These are phyloP conservation scores for Asterella californica DNA, from an alignment of 225 moss, liverwort and hornwort genomes.

Conservation along the genomic window DNA sequence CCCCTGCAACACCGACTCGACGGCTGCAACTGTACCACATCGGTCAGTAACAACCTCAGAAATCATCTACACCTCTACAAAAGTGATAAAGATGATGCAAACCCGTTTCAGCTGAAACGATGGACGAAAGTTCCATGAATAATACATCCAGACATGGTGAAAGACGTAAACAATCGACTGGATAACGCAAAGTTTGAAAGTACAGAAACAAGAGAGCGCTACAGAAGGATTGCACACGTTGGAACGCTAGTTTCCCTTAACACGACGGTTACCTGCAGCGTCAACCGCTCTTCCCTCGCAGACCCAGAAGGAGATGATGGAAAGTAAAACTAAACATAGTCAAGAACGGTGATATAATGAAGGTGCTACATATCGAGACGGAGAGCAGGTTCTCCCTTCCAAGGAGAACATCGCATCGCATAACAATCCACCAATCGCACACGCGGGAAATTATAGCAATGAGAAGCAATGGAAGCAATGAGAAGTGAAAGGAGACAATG, in stretches of 20 bases:
- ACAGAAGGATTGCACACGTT: not conserved
- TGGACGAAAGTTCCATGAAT: not conserved
- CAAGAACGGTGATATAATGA: not conserved
- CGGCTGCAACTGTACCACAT: conserved; percentile 55
- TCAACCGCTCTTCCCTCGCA: not conserved
- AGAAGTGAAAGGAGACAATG: too few relatives aligned
- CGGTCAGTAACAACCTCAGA: not conserved
- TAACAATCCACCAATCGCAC: too few relatives aligned
- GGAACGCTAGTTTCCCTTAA: not conserved
- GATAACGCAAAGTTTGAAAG: too few relatives aligned
- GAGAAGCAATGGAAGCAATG: too few relatives aligned
- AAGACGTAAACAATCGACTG: not conserved
- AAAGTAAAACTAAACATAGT: not conserved
- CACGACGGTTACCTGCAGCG: not conserved
- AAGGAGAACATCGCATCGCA: not conserved
- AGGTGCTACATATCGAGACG: not conserved
- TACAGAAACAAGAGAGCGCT: not conserved
- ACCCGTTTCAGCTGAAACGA: not conserved
- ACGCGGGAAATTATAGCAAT: too few relatives aligned
- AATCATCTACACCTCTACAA: not conserved
- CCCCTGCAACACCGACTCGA: conserved; percentile 34
- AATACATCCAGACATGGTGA: not conserved
- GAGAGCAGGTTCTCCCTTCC: conserved; percentile 15
- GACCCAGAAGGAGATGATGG: not conserved
- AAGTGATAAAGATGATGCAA: too few relatives aligned